Conservation (phyloP, 2,329 filamentous ascomycete genomes). For the Fusarium subtropicale region DNA sequence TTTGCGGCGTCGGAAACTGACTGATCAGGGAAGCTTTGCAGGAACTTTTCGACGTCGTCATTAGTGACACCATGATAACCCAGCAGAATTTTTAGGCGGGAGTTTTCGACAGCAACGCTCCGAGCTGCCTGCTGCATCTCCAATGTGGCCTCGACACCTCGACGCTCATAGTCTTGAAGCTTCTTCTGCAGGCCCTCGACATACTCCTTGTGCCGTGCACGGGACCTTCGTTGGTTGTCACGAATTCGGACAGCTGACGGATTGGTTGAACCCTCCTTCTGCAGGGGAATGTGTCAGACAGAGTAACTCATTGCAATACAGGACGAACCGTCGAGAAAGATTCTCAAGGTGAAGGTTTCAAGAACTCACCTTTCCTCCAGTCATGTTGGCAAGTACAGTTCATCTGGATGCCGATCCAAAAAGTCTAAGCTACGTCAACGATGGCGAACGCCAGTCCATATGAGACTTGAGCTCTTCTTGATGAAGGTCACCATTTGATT, state of each 20-base stretch:
- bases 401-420: slow-evolving; percentile 40
- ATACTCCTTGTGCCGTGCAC: slow-evolving; percentile 63
- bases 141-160: slow-evolving; percentile 60
- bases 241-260: slow-evolving; percentile 56
- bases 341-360: slow-evolving; percentile 14
- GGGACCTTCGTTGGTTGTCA: slow-evolving; percentile 65
- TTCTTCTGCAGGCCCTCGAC: slow-evolving; percentile 60
- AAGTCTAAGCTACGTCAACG: slow-evolving; percentile 41
- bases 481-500: slow-evolving; percentile 45
- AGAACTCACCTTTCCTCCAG: slow-evolving; percentile 49
- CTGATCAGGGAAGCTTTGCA: slow-evolving; percentile 52
- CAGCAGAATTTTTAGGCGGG: slow-evolving; percentile 58
- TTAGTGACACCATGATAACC: slow-evolving; percentile 53
- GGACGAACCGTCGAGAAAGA: slow-evolving; percentile 15
- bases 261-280: slow-evolving; percentile 47
- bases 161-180: slow-evolving; percentile 61
- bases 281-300: slow-evolving; percentile 40
- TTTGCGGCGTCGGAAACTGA: slow-evolving; percentile 48
- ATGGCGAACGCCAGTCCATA: slow-evolving; percentile 39
- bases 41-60: slow-evolving; percentile 56
- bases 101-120: slow-evolving; percentile 62
- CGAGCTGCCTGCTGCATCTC: slow-evolving; percentile 67
- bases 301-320: slow-evolving; percentile 22
- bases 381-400: slow-evolving; percentile 41
- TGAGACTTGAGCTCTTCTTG: slow-evolving; percentile 46